Percentiles rank a stretch among this genome's conserved stretches.
Evolutionary conservation across 345 rosid genomes (phyloP).

Genomic region (Eutrema heterophyllum): DNA sequence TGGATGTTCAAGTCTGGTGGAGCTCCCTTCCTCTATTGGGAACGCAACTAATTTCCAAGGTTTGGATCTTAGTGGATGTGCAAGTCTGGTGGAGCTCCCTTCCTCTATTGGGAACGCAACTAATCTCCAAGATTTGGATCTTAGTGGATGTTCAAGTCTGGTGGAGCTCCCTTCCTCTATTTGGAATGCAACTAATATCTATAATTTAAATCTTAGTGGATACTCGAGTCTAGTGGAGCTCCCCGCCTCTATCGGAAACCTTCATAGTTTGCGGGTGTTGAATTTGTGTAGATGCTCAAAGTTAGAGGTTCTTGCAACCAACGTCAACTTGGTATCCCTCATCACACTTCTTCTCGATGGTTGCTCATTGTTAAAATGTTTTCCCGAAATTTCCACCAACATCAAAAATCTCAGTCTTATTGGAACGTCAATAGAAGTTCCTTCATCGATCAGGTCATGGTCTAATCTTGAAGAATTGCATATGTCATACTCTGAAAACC

Average conservation of each 20-base stretch:
- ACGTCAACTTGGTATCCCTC: neutral
- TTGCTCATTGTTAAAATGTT: neutral
- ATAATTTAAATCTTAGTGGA: neutral
- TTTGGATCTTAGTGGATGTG: neutral
- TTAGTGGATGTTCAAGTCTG: neutral
- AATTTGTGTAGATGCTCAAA: neutral
- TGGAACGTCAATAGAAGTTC: neutral
- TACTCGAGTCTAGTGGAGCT: neutral
- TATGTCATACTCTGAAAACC: neutral
- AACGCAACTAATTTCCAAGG: neutral
- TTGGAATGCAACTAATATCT: neutral
- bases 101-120: neutral
- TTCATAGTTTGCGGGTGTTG: neutral
- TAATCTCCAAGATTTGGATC: neutral
- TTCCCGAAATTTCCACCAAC: slow-evolving; percentile 10
- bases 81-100: neutral
- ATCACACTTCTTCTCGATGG: neutral
- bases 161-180: neutral
- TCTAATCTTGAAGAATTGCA: neutral
- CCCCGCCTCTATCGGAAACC: neutral
- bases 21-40: neutral
- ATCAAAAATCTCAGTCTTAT: neutral
- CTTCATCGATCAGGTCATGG: neutral
- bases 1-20: neutral
- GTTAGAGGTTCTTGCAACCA: neutral